These are phyloP conservation scores for Solanum virginianum DNA, from an alignment of 257 asterid genomes.

Conservation along the genomic window DNA sequence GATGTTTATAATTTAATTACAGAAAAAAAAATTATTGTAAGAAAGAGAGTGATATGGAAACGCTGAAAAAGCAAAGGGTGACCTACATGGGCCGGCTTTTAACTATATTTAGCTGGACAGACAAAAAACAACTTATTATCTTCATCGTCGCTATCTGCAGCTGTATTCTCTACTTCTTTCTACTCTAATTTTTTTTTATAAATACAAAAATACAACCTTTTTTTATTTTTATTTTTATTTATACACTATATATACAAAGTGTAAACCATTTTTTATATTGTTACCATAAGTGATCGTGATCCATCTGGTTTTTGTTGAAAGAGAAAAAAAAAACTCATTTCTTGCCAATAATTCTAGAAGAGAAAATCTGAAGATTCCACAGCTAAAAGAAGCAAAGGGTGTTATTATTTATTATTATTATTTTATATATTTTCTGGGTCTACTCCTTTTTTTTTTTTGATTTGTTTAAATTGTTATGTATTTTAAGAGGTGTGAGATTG, in stretches of 20 bases:
- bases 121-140: conserved; percentile 79
- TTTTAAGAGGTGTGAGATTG: conserved; percentile 45
- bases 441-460: not conserved
- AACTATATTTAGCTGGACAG: conserved; percentile 91
- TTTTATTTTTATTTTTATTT: not conserved
- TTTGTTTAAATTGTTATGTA: not conserved
- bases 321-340: conserved; percentile 1
- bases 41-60: conserved; percentile 34
- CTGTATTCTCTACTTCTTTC: conserved; percentile 5
- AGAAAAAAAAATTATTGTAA: not conserved
- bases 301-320: conserved; percentile 3
- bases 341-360: not conserved
- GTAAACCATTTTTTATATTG: not conserved
- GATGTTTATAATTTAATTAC: not conserved
- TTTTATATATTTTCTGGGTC: not conserved
- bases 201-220: not conserved
- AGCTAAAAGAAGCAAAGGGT: conserved; percentile 2
- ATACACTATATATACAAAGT: not conserved
- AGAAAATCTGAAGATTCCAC: conserved; percentile 37
- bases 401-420: not conserved
- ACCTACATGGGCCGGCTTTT: conserved; percentile 90
- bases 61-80: conserved; percentile 54
- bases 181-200: not conserved
- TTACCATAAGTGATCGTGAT: conserved; percentile 14
- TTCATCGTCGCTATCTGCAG: conserved; percentile 55